These are phyloP conservation scores for Colletotrichum liaoningense DNA, from an alignment of 2,329 filamentous ascomycete species.

Conservation along the genomic window DNA sequence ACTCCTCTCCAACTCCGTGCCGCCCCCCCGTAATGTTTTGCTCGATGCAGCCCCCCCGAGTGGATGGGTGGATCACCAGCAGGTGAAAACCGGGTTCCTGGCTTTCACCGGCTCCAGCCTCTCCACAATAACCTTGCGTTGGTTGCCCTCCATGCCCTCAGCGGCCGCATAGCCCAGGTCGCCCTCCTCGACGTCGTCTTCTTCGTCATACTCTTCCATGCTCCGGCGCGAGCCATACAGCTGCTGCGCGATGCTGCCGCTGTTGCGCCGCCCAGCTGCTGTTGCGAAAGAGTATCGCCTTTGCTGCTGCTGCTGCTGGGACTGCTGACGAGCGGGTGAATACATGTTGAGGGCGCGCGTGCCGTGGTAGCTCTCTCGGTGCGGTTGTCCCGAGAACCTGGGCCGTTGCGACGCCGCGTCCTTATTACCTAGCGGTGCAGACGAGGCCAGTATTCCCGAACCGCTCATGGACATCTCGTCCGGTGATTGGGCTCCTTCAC, in stretches of 20 bases:
- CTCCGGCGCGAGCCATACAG: constrained; percentile 53
- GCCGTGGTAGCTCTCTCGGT: constrained; percentile 49
- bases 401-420: constrained; percentile 22
- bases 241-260: constrained; percentile 64
- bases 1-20: constrained; percentile 17
- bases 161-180: constrained; percentile 95
- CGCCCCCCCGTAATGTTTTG: constrained; percentile 8
- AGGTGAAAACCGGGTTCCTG: constrained; percentile 95
- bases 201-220: constrained; percentile 47
- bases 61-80: constrained; percentile 76
- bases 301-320: constrained; percentile 58
- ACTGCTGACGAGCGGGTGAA: constrained; percentile 55
- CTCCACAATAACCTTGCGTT: constrained; percentile 96
- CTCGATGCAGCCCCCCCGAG: constrained; percentile 12
- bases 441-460: constrained; percentile 24
- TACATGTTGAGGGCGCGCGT: constrained; percentile 56
- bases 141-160: constrained; percentile 91
- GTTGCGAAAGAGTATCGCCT: constrained; percentile 67
- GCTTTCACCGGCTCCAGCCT: constrained; percentile 95
- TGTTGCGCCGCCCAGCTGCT: constrained; percentile 57
- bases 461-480: constrained; percentile 43
- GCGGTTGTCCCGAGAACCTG: constrained; percentile 25
- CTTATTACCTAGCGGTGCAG: constrained; percentile 23
- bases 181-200: constrained; percentile 85
- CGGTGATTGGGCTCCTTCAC: constrained; percentile 52